phyloP scores from a whole-genome alignment of 164 flowering plant genomes.

The Vitis vinifera region ASM3070453v1 NC_081822.1:22200501-22201000 shows the following conservation, averaged over 20 bases:
- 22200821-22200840: slow-evolving; percentile 16
- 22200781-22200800: slow-evolving; percentile 26
- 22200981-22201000: slow-evolving; percentile 6
- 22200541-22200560: slow-evolving; percentile 41
- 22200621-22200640: no score
- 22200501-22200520: slow-evolving; percentile 8
- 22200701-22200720: slow-evolving; percentile 7
- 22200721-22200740: background rate
- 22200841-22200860: slow-evolving; percentile 21
- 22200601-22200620: no score
- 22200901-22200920: slow-evolving; percentile 21
- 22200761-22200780: background rate
- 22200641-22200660: no score
- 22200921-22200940: slow-evolving; percentile 14
- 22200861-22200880: slow-evolving; percentile 16
- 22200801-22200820: slow-evolving; percentile 27
- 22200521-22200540: slow-evolving; percentile 13
- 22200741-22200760: background rate
- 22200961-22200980: slow-evolving; percentile 3
- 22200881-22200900: slow-evolving; percentile 29
- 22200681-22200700: background rate
- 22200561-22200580: slow-evolving; percentile 28
- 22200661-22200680: slow-evolving; percentile 1
- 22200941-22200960: slow-evolving; percentile 6
- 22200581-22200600: slow-evolving; percentile 33